Conservation (phyloP, 2,329 filamentous ascomycete genomes). For the Sporothrix variecibatus region DNA sequence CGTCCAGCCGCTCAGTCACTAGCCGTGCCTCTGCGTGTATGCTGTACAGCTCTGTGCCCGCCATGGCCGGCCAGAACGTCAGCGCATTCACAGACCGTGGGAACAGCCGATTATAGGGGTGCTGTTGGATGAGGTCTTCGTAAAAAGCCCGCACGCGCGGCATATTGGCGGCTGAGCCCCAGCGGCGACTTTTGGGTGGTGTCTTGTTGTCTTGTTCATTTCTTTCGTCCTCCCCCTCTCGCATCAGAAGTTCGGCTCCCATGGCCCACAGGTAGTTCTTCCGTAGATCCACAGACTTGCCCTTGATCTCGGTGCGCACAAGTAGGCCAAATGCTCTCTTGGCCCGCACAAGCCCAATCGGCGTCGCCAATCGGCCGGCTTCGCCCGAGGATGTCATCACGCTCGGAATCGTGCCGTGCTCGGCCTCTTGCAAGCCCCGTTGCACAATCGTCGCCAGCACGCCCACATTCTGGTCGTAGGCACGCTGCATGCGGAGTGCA, state of each 20-base stretch:
- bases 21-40: constrained; percentile 61
- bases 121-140: constrained; percentile 73
- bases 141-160: constrained; percentile 63
- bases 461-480: constrained; percentile 56
- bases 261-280: constrained; percentile 74
- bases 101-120: constrained; percentile 66
- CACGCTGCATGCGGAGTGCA: constrained; percentile 33
- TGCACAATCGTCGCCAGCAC: constrained; percentile 71
- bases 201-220: background rate
- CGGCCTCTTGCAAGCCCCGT: constrained; percentile 61
- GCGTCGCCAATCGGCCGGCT: constrained; percentile 8
- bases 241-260: constrained; percentile 80
- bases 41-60: constrained; percentile 79
- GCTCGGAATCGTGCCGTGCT: constrained; percentile 26
- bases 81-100: constrained; percentile 64
- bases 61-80: constrained; percentile 80
- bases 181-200: constrained; percentile 34
- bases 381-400: constrained; percentile 2
- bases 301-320: constrained; percentile 55
- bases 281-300: constrained; percentile 66
- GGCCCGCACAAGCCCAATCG: constrained; percentile 60
- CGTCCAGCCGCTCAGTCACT: constrained; percentile 44
- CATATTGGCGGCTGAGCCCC: constrained; percentile 51
- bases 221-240: constrained; percentile 48
- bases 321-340: constrained; percentile 75